These are phyloP conservation scores for Capsicum chinense DNA, from an alignment of 257 asterid species.

Conservation along the genomic window DNA sequence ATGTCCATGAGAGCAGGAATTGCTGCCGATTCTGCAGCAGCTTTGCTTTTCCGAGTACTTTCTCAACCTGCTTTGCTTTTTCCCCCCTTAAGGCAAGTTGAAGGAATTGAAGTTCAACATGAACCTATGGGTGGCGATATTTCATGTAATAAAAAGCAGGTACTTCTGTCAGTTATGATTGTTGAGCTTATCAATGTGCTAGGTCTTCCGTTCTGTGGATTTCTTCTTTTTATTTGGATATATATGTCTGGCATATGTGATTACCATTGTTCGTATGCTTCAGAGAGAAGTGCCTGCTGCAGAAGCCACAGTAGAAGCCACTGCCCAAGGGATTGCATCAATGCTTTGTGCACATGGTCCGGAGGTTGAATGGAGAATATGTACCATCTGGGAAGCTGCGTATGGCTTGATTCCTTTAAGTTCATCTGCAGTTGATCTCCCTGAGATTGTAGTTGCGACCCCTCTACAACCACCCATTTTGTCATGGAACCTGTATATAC, in stretches of 20 bases:
- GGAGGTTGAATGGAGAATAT: constrained; percentile 99
- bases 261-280: constrained; percentile 35
- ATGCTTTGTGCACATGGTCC: constrained; percentile 99
- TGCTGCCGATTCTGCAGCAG: constrained; percentile 99
- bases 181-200: constrained; percentile 28
- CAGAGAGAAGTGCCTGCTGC: constrained; percentile 78
- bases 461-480: constrained; percentile 93
- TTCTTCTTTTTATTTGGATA: constrained; percentile 26
- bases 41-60: constrained; percentile 92
- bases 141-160: constrained; percentile 79
- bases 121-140: constrained; percentile 61
- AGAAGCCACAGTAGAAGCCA: constrained; percentile 93
- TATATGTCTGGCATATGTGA: constrained; percentile 2
- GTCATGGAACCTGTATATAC: constrained; percentile 93
- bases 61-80: constrained; percentile 98
- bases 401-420: constrained; percentile 95
- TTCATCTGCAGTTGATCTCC: constrained; percentile 96
- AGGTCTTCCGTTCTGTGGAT: background rate
- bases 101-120: constrained; percentile 80
- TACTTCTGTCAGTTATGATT: constrained; percentile 33
- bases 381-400: constrained; percentile 99
- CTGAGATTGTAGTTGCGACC: constrained; percentile 91
- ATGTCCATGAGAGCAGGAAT: constrained; percentile 99
- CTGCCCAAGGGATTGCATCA: constrained; percentile 99
- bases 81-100: constrained; percentile 91